Evolutionary conservation across 805 yeast genomes (phyloP).

Genomic region (Saccharomyces mikatae): DNA sequence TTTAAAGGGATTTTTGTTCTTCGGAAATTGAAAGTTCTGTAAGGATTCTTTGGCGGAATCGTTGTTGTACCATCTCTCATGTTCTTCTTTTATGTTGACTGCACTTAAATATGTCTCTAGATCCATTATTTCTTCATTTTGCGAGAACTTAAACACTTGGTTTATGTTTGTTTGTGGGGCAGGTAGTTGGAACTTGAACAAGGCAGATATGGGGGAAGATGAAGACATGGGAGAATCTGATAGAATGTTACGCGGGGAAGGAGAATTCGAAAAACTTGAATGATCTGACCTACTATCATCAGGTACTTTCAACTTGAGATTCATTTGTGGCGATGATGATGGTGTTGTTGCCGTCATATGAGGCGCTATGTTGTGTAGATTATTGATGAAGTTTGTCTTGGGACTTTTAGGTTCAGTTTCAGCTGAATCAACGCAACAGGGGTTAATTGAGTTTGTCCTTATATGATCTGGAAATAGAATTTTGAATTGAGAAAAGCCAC

Average conservation of each 20-base stretch:
- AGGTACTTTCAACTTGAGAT: constrained; percentile 4
- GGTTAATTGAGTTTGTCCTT: neutral
- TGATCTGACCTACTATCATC: neutral
- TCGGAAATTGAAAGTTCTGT: constrained; percentile 11
- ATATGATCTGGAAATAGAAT: constrained; percentile 12
- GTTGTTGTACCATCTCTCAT: constrained; percentile 3
- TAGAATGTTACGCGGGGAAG: neutral
- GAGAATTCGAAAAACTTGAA: neutral
- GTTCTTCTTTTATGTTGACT: constrained; percentile 25
- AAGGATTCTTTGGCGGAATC: constrained; percentile 2
- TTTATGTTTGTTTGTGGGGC: constrained; percentile 11
- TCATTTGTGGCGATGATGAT: neutral
- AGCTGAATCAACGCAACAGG: neutral
- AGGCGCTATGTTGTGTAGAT: neutral
- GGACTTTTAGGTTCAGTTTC: neutral
- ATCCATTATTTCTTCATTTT: constrained; percentile 27
- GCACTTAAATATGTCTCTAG: constrained; percentile 27
- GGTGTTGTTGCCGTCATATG: neutral
- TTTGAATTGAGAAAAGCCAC: constrained; percentile 17
- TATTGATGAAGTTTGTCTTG: neutral
- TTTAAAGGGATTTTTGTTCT: constrained; percentile 2
- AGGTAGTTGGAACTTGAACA: constrained; percentile 28
- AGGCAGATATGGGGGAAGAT: constrained; percentile 27
- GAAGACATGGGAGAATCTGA: constrained; percentile 23
- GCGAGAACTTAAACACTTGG: constrained; percentile 20